Evolutionary conservation across 164 flowering plant species (phyloP).

Genomic region (Hamamelis virginiana): DNA sequence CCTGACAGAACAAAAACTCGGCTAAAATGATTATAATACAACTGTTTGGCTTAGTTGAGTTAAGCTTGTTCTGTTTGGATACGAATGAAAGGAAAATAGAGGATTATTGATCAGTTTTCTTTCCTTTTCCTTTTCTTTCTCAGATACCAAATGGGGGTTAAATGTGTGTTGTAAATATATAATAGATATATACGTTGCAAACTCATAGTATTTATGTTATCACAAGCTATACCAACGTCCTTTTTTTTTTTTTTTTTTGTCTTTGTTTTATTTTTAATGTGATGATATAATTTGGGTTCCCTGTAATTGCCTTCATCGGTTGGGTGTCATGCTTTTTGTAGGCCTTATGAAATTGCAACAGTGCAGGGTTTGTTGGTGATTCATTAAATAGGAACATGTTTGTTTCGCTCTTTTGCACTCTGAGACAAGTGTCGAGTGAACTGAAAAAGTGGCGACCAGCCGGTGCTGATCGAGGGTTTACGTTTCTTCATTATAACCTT

Average conservation of each 20-base stretch:
- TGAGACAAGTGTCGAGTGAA: slow-evolving; percentile 57
- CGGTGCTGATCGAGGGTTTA: slow-evolving; percentile 93
- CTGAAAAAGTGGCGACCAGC: slow-evolving; percentile 95
- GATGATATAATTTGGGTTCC: not conserved
- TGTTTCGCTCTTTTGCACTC: slow-evolving; percentile 83
- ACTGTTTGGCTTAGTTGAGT: too few relatives aligned
- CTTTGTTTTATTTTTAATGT: not conserved
- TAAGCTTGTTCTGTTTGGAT: too few relatives aligned
- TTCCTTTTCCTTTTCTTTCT: too few relatives aligned
- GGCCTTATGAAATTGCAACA: slow-evolving; percentile 33
- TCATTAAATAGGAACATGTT: slow-evolving; percentile 97
- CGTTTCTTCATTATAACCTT: slow-evolving; percentile 77
- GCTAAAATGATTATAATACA: too few relatives aligned
- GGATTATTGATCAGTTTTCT: too few relatives aligned
- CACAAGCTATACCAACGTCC: too few relatives aligned
- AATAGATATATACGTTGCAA: too few relatives aligned
- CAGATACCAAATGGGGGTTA: too few relatives aligned
- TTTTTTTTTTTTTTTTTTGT: too few relatives aligned
- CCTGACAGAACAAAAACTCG: too few relatives aligned
- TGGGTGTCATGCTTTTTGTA: slow-evolving; percentile 9
- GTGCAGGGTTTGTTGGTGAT: slow-evolving; percentile 99
- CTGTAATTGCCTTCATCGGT: not conserved
- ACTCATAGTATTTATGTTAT: too few relatives aligned
- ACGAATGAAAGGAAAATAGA: too few relatives aligned
- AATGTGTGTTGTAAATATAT: not conserved